phyloP scores from a whole-genome alignment of 140 eudicot species.

The Bidens hawaiensis region DNA sequence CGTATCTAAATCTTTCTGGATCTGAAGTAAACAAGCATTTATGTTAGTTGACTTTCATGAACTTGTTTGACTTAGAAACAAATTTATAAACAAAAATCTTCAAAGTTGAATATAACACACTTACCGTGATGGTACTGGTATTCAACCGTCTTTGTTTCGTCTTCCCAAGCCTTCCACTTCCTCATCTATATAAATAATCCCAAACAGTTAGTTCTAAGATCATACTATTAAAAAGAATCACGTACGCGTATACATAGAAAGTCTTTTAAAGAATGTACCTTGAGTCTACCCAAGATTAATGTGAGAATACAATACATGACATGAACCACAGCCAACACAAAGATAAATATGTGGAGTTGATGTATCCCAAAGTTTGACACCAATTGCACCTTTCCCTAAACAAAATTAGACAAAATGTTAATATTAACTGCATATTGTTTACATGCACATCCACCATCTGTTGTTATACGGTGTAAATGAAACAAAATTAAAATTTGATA shows the following conservation, averaged over 20 bases:
- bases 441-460: neutral
- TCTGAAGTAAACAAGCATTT: constrained; percentile 25
- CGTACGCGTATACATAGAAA: neutral
- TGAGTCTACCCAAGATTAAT: constrained; percentile 51
- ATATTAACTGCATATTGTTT: neutral
- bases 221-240: neutral
- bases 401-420: neutral
- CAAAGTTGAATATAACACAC: constrained; percentile 1
- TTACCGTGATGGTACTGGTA: constrained; percentile 53
- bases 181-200: constrained; percentile 45
- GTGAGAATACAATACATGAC: constrained; percentile 50
- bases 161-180: constrained; percentile 70
- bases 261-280: constrained; percentile 27
- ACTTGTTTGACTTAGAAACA: neutral
- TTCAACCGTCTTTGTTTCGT: constrained; percentile 60
- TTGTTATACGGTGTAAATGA: neutral
- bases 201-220: neutral
- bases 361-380: constrained; percentile 64
- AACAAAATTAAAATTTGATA: neutral
- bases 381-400: constrained; percentile 56
- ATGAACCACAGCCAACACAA: constrained; percentile 59
- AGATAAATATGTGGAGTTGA: constrained; percentile 76
- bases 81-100: neutral
- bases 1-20: constrained; percentile 62
- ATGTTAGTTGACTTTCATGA: neutral